Conservation (phyloP, 2,329 filamentous ascomycete genomes). For the Trichophyton simii region DNA sequence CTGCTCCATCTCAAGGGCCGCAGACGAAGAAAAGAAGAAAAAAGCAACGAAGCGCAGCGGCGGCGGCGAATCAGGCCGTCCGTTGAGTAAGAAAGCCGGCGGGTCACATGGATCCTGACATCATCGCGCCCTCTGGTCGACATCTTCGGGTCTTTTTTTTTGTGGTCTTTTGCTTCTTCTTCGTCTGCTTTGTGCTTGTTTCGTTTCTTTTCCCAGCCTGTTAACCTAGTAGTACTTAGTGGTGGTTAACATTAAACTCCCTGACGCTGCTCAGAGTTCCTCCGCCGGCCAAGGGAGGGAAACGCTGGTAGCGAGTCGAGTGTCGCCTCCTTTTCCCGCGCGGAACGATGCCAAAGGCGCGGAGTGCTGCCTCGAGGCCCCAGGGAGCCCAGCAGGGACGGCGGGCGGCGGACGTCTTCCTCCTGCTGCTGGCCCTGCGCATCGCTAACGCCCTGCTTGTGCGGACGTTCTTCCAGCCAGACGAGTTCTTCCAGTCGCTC, state of each 20-base stretch:
- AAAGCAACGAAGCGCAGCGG: not conserved
- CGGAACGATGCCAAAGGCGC: not conserved
- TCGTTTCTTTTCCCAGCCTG: not conserved
- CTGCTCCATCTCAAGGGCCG: not conserved
- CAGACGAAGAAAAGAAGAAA: not conserved
- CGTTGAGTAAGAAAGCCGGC: not conserved
- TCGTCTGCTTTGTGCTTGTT: not conserved
- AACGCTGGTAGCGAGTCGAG: not conserved
- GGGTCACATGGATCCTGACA: not conserved
- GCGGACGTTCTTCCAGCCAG: slow-evolving; percentile 90
- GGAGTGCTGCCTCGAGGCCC: not conserved
- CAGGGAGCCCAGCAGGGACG: not conserved
- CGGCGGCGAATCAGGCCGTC: not conserved
- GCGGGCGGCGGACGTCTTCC: not conserved
- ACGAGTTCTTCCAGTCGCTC: slow-evolving; percentile 92
- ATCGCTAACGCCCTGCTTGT: slow-evolving; percentile 66
- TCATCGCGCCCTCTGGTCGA: not conserved
- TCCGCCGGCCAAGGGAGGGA: not conserved
- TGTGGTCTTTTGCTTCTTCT: not conserved
- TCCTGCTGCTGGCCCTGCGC: slow-evolving; percentile 49
- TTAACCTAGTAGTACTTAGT: not conserved
- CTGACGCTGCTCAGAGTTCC: not conserved
- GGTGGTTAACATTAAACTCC: no score
- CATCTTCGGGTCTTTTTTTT: not conserved
- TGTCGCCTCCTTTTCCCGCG: not conserved